Evolutionary conservation across 2,329 filamentous ascomycete species (phyloP).

Genomic region (Pseudogymnoascus sp.): DNA sequence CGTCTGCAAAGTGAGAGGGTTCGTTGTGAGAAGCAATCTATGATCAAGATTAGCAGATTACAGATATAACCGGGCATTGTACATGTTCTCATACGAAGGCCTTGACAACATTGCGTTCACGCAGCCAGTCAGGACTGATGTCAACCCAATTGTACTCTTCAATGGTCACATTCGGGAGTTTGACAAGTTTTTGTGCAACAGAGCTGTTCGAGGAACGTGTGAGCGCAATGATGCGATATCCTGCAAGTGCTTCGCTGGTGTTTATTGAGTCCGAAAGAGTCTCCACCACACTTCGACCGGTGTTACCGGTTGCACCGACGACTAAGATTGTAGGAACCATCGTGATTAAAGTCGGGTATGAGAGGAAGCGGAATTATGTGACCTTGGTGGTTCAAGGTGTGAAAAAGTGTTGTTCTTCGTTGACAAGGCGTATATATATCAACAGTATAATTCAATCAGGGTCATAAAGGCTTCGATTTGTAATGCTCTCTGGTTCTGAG

Average conservation of each 20-base stretch:
- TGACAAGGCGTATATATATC: no score
- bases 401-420: no score
- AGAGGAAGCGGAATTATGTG: no score
- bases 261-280: conserved; percentile 21
- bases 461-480: no score
- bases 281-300: conserved; percentile 27
- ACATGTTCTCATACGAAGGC: conserved; percentile 23
- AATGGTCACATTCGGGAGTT: conserved; percentile 26
- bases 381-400: no score
- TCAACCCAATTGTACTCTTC: conserved; percentile 29
- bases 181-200: conserved; percentile 26
- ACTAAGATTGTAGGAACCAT: conserved; percentile 33
- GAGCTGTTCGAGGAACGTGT: conserved; percentile 26
- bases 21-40: conserved; percentile 32
- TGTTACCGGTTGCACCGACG: conserved; percentile 34
- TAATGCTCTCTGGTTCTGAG: no score
- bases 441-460: no score
- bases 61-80: no score
- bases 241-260: conserved; percentile 12
- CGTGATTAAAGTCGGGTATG: no score
- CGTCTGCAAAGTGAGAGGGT: conserved; percentile 34
- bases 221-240: conserved; percentile 25
- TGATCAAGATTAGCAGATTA: no score
- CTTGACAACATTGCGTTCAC: conserved; percentile 28
- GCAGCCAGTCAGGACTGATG: conserved; percentile 36